These are phyloP conservation scores for Skeletonema tropicum DNA, from an alignment of 108 stramenopile genomes.

Conservation along the genomic window DNA sequence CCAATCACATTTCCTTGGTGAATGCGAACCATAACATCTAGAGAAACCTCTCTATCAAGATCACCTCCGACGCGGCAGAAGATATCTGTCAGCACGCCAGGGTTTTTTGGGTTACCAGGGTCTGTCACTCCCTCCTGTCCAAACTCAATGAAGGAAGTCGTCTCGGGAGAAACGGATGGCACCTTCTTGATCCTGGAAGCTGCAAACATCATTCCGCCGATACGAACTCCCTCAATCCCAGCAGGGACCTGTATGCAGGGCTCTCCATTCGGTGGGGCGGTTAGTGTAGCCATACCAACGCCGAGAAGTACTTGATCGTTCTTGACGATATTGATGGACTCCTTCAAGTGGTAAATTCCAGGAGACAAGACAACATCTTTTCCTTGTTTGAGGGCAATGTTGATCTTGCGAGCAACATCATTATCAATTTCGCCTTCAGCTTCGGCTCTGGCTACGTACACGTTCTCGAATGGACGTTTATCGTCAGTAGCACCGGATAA, in stretches of 20 bases:
- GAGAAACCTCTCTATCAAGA: slow-evolving; percentile 45
- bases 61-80: slow-evolving; percentile 85
- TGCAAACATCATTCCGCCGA: slow-evolving; percentile 81
- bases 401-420: slow-evolving; percentile 48
- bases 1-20: slow-evolving; percentile 68
- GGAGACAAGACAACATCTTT: slow-evolving; percentile 78
- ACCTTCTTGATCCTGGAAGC: slow-evolving; percentile 44
- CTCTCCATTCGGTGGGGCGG: slow-evolving; percentile 63
- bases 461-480: slow-evolving; percentile 4
- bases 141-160: slow-evolving; percentile 61
- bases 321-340: slow-evolving; percentile 53
- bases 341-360: slow-evolving; percentile 66
- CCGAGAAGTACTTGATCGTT: slow-evolving; percentile 79
- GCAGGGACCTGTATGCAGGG: slow-evolving; percentile 71
- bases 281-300: slow-evolving; percentile 70
- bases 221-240: slow-evolving; percentile 59
- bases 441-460: slow-evolving; percentile 25
- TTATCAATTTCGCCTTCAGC: slow-evolving; percentile 50
- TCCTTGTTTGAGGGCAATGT: slow-evolving; percentile 57
- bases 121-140: slow-evolving; percentile 50
- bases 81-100: slow-evolving; percentile 75
- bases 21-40: slow-evolving; percentile 67
- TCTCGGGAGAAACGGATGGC: background rate
- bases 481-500: background rate
- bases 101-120: slow-evolving; percentile 58